Conservation (phyloP, 176 grass and related monocot genomes). For the Oryza glumipatula region DNA sequence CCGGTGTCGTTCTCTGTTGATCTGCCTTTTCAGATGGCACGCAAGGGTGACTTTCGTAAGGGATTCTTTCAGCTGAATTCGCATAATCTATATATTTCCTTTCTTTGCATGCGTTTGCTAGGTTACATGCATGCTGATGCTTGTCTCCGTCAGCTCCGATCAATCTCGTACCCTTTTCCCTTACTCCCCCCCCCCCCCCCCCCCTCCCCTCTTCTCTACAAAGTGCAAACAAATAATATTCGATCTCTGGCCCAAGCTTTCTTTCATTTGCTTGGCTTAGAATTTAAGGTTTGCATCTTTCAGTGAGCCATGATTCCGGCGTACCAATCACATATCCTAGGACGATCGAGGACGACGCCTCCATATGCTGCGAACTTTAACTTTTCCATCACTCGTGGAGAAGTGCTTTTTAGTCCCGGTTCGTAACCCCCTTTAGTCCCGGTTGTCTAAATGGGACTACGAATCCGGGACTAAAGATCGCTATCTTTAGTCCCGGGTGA, state of each 20-base stretch:
- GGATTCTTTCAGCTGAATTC: not conserved
- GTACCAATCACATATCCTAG: conserved; percentile 15
- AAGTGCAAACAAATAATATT: not conserved
- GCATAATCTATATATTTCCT: not conserved
- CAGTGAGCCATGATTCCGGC: conserved; percentile 17
- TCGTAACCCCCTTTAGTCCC: too few species aligned
- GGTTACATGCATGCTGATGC: not conserved
- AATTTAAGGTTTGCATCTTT: conserved; percentile 40
- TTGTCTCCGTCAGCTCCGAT: not conserved
- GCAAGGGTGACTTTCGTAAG: not conserved
- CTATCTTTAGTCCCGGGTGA: too few species aligned
- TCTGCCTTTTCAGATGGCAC: not conserved
- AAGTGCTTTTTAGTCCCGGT: too few species aligned
- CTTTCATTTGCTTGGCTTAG: conserved; percentile 38
- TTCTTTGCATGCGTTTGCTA: not conserved
- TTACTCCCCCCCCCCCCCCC: too few species aligned
- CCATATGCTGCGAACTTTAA: not conserved
- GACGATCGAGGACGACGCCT: not conserved
- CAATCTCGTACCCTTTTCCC: not conserved
- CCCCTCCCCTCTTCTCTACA: not conserved
- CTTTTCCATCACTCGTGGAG: too few species aligned
- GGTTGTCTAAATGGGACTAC: too few species aligned
- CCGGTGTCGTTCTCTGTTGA: not conserved
- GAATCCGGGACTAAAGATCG: too few species aligned
- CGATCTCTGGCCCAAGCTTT: not conserved